Conservation (phyloP, 306 rosid genomes). For the Lagenaria siceraria region DNA sequence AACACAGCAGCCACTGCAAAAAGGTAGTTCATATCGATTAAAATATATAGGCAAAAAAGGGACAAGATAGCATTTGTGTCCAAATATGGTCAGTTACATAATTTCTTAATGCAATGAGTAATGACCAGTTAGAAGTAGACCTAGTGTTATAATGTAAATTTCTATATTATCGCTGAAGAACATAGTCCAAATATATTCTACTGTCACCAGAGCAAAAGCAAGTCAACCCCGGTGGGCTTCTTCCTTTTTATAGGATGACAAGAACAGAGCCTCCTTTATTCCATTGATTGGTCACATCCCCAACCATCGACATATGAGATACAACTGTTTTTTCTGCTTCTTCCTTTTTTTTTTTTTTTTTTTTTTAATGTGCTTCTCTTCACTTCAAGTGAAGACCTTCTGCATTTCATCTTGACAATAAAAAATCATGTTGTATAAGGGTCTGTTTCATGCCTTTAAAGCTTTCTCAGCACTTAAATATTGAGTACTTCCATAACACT, state of each 20-base stretch:
- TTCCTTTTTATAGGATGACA: neutral
- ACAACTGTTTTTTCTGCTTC: neutral
- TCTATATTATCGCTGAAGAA: neutral
- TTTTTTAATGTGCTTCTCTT: neutral
- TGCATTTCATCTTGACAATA: neutral
- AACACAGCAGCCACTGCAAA: conserved; percentile 89
- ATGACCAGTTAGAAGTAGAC: neutral
- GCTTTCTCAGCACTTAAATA: neutral
- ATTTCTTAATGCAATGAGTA: conserved; percentile 1
- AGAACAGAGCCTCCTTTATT: neutral
- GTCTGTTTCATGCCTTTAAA: neutral
- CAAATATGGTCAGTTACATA: neutral
- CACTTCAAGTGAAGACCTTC: neutral
- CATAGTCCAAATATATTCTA: neutral
- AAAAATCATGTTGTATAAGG: neutral
- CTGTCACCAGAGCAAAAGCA: neutral
- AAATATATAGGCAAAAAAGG: neutral
- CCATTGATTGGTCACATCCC: neutral
- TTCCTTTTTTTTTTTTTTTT: too few relatives aligned
- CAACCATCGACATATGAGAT: neutral
- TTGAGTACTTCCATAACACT: neutral
- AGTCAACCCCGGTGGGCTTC: neutral
- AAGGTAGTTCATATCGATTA: conserved; percentile 6
- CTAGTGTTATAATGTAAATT: neutral
- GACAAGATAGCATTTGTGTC: neutral